Evolutionary conservation across 192 early-diverging fungal species (phyloP).

Genomic region (Pecoramyces ruminantium): DNA sequence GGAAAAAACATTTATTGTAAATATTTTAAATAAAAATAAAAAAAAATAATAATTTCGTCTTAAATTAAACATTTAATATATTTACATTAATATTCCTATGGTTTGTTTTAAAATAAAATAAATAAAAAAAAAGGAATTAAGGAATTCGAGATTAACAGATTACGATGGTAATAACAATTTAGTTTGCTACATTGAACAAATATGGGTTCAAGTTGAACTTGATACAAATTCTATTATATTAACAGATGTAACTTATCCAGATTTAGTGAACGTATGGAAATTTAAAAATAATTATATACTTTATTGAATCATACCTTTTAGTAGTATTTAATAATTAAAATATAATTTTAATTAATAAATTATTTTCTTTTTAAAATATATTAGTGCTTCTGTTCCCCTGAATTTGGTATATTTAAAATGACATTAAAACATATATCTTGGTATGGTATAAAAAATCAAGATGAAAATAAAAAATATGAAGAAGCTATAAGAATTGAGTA

Average conservation of each 20-base stretch:
- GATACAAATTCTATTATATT: neutral
- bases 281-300: too few relatives aligned
- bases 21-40: too few relatives aligned
- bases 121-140: neutral
- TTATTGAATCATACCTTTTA: too few relatives aligned
- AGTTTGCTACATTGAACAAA: neutral
- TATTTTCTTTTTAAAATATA: too few relatives aligned
- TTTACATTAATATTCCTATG: too few relatives aligned
- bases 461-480: neutral
- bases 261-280: neutral
- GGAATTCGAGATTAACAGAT: neutral
- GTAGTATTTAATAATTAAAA: too few relatives aligned
- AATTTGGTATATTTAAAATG: neutral
- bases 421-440: neutral
- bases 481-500: neutral
- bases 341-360: too few relatives aligned
- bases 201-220: neutral
- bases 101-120: too few relatives aligned
- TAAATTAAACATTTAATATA: too few relatives aligned
- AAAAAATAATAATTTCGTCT: too few relatives aligned
- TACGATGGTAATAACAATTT: neutral
- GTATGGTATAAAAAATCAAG: neutral
- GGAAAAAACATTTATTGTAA: neutral
- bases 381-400: neutral
- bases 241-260: neutral